These are phyloP conservation scores for Berberis vulgaris DNA, from an alignment of 164 flowering plant species.

Conservation along the genomic window DNA sequence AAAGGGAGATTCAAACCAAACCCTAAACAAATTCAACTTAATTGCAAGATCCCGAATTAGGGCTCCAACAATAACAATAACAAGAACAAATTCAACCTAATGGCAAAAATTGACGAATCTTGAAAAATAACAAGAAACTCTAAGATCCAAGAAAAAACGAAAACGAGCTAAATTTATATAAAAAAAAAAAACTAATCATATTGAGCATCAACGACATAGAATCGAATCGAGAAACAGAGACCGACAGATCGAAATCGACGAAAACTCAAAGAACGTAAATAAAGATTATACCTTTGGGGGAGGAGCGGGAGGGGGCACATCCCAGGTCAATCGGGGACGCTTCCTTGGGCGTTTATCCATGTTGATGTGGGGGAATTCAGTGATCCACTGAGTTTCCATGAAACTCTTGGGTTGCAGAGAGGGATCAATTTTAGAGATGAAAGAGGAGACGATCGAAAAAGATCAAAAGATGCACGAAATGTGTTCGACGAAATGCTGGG, in stretches of 20 bases:
- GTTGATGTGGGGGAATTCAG: slow-evolving; percentile 51
- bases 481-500: too few relatives aligned
- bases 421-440: too few relatives aligned
- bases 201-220: neutral
- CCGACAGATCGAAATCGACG: neutral
- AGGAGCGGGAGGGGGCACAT: slow-evolving; percentile 50
- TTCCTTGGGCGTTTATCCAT: slow-evolving; percentile 79
- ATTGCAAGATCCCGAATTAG: too few relatives aligned
- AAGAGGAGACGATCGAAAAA: too few relatives aligned
- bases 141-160: neutral
- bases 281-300: slow-evolving; percentile 32
- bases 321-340: slow-evolving; percentile 70
- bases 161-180: neutral
- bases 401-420: neutral
- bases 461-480: too few relatives aligned
- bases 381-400: slow-evolving; percentile 69
- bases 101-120: too few relatives aligned
- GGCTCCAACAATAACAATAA: too few relatives aligned
- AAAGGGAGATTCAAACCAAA: too few relatives aligned
- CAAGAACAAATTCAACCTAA: too few relatives aligned
- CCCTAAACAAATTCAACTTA: too few relatives aligned
- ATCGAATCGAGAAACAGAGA: neutral
- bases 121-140: neutral
- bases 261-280: neutral
- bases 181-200: neutral